Conservation (phyloP, 768 basidiomycete species). For the Panaeolus papilionaceus region DNA sequence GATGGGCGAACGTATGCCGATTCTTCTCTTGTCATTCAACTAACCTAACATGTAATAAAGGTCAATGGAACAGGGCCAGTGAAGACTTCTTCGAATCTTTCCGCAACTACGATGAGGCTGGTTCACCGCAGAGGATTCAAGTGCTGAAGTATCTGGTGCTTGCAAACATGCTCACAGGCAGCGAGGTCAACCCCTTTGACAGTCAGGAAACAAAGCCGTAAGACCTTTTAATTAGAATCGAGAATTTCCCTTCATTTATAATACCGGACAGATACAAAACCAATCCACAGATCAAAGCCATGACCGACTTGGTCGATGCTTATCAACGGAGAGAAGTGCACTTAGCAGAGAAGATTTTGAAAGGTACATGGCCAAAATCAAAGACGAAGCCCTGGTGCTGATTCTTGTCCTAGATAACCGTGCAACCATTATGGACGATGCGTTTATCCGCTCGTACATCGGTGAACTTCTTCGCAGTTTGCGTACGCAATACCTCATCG, state of each 20-base stretch:
- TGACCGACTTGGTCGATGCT: slow-evolving; percentile 96
- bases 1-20: slow-evolving; percentile 93
- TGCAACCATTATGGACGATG: slow-evolving; percentile 94
- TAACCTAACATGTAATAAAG: slow-evolving; percentile 42
- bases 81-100: slow-evolving; percentile 99
- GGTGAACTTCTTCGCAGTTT: slow-evolving; percentile 94
- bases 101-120: slow-evolving; percentile 98
- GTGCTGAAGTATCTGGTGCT: slow-evolving; percentile 98
- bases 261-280: slow-evolving; percentile 79
- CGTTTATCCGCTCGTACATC: slow-evolving; percentile 94
- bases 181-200: slow-evolving; percentile 99
- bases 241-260: neutral
- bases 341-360: slow-evolving; percentile 94
- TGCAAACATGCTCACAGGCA: slow-evolving; percentile 97
- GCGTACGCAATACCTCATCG: slow-evolving; percentile 95
- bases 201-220: slow-evolving; percentile 99
- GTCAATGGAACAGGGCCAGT: slow-evolving; percentile 96
- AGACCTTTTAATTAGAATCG: slow-evolving; percentile 32
- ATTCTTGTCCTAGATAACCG: slow-evolving; percentile 71
- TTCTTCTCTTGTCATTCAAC: neutral
- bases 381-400: neutral
- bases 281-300: slow-evolving; percentile 95
- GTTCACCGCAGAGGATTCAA: slow-evolving; percentile 95
- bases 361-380: slow-evolving; percentile 55
- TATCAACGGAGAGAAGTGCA: slow-evolving; percentile 98